phyloP scores from a whole-genome alignment of 345 rosid genomes.

The Corchorus olitorius region DNA sequence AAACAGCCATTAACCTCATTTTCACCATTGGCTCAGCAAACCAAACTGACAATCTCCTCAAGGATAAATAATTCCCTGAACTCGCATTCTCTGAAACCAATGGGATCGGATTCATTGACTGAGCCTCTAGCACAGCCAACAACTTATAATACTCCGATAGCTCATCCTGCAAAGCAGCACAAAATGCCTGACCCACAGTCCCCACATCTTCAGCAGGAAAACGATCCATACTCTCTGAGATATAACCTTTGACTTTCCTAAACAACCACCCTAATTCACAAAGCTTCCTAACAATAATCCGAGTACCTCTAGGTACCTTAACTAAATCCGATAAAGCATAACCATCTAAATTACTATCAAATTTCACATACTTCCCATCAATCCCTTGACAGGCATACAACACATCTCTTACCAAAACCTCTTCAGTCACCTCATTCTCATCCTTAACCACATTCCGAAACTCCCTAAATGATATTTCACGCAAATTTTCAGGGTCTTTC shows the following conservation, averaged over 20 bases:
- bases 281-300: slow-evolving; percentile 73
- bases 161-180: slow-evolving; percentile 95
- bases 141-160: slow-evolving; percentile 83
- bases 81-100: slow-evolving; percentile 68
- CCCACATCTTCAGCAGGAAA: slow-evolving; percentile 87
- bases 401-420: slow-evolving; percentile 86
- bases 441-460: slow-evolving; percentile 58
- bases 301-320: slow-evolving; percentile 72
- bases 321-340: slow-evolving; percentile 58
- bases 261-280: slow-evolving; percentile 98
- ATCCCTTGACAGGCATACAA: slow-evolving; percentile 92
- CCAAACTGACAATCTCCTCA: slow-evolving; percentile 94
- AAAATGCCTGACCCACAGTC: slow-evolving; percentile 93
- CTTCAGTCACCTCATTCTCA: slow-evolving; percentile 90
- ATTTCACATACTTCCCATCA: slow-evolving; percentile 86
- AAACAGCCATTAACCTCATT: slow-evolving; percentile 97
- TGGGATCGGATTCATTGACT: slow-evolving; percentile 92
- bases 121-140: slow-evolving; percentile 86
- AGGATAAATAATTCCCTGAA: slow-evolving; percentile 69
- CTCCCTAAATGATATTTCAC: slow-evolving; percentile 80
- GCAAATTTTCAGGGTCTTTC: slow-evolving; percentile 77
- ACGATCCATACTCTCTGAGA: slow-evolving; percentile 71
- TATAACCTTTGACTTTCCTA: slow-evolving; percentile 79
- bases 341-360: slow-evolving; percentile 63
- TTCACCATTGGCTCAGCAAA: slow-evolving; percentile 91